These are phyloP conservation scores for Fusarium palustre DNA, from an alignment of 2,329 filamentous ascomycete species.

Conservation along the genomic window DNA sequence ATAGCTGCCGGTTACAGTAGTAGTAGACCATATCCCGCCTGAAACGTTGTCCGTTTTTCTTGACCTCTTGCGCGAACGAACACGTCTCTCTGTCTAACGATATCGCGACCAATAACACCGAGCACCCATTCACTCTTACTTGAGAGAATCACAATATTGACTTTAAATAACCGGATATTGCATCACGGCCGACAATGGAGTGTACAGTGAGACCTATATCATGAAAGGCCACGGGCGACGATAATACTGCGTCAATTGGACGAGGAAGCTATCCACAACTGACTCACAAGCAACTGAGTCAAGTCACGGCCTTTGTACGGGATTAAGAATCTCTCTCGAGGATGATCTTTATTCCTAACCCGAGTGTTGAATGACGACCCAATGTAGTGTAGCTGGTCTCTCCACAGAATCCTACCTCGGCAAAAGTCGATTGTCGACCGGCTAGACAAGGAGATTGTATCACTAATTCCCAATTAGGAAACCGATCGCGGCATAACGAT, in stretches of 20 bases:
- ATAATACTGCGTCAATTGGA: background rate
- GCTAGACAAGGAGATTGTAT: slow-evolving; percentile 1
- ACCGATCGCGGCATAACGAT: background rate
- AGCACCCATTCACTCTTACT: no score
- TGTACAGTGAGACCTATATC: no score
- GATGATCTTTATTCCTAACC: background rate
- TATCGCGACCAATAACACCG: no score
- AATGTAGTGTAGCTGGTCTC: accelerated
- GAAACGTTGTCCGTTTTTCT: no score
- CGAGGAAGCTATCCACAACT: background rate
- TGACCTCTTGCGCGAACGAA: no score
- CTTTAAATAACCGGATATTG: no score
- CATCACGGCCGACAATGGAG: no score
- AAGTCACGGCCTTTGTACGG: background rate
- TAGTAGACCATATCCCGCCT: no score
- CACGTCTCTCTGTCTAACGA: no score
- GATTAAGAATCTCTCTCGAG: background rate
- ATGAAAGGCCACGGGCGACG: background rate
- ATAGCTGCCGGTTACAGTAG: no score
- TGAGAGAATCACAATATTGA: no score
- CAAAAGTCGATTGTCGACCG: background rate
- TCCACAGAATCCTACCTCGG: slow-evolving; percentile 2
- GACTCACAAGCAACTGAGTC: background rate
- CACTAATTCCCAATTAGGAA: slow-evolving; percentile 9
- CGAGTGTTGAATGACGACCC: background rate